These are phyloP conservation scores for Cystoderma amianthinum DNA, from an alignment of 768 basidiomycete species.

Conservation along the genomic window DNA sequence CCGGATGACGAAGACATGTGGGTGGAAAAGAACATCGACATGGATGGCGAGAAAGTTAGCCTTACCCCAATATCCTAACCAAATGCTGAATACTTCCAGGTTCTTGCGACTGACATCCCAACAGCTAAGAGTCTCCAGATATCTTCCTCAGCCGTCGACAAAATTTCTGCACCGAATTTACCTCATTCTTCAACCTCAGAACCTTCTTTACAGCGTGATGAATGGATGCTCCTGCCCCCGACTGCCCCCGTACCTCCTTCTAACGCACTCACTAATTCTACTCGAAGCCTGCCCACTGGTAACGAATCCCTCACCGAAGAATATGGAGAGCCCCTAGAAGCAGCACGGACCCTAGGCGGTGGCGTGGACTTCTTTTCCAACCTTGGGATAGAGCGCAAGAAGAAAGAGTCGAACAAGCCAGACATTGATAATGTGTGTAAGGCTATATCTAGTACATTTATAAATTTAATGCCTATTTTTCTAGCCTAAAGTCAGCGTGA, in stretches of 20 bases:
- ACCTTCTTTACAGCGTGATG: conserved; percentile 57
- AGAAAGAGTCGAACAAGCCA: conserved; percentile 55
- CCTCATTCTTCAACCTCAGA: conserved; percentile 42
- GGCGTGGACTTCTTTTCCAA: conserved; percentile 86
- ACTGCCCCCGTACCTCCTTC: conserved; percentile 19
- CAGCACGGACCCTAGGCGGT: conserved; percentile 42
- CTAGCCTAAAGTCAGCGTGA: conserved; percentile 54
- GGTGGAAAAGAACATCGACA: conserved; percentile 83
- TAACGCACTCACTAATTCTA: conserved; percentile 14
- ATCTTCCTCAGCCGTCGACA: conserved; percentile 47
- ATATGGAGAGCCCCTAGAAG: conserved; percentile 46
- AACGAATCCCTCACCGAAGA: conserved; percentile 59
- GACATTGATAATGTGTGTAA: conserved; percentile 65
- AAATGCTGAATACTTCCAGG: conserved; percentile 25
- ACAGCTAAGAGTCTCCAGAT: conserved; percentile 66
- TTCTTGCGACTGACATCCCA: conserved; percentile 68
- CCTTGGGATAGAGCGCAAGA: conserved; percentile 71
- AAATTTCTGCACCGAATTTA: conserved; percentile 36
- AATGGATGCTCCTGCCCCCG: conserved; percentile 81
- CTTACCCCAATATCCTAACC: conserved; percentile 1
- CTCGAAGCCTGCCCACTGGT: conserved; percentile 14
- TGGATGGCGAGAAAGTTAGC: conserved; percentile 69
- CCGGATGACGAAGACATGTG: conserved; percentile 70
- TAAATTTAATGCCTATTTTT: conserved; percentile 9
- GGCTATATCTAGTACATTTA: not conserved